Base-by-base conservation (phyloP, 805 yeast genomes). In the Sugiyamaella lignohabitans region DNA sequence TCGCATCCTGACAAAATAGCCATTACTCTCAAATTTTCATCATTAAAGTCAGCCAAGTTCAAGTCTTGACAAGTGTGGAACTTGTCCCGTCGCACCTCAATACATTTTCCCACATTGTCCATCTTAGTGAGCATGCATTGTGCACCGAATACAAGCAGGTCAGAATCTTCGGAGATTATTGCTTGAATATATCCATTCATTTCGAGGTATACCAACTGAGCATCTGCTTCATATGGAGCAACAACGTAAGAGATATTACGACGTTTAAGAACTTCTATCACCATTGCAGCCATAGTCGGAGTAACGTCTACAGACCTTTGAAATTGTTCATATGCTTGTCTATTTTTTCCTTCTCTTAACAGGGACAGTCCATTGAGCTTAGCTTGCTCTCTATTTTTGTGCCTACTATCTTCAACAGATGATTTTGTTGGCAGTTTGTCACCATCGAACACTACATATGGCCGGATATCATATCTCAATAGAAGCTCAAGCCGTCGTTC, bases 151-250 rank as follows among this genome's bases (percentile, higher is more conserved):
- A 93, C 74, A 19, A 93, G 68, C 53, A 93, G 70, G 67, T 93
- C 99, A 0, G 97, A 88, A 61, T 93, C 99, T 60, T 93, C 99
- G 37, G 95, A 82, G 5, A 93, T 72, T 3, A 93, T 85, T 0
- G 91, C 98, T 51, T 87, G 83, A 4, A 87, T 91, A 1, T 79
- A 44, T 0, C 91, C 91, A 0, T 66, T 53, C 49, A 78, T 76
- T 60, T 91, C 98, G 38, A 93, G 71, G 58, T 81, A 87, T 6
- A 89, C 98, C 84, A 93, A 78, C 63, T 93, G 98, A 1, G 98
- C 84, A 63, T 93, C 99, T 0, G 98, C 98, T 66, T 93, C 99
- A 61, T 87, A 93, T 0, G 99, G 99, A 0, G 99, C 98, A 5
- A 93, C 98, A 5, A 93, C 76, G 57, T 77, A 91, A 49, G 72